These are phyloP conservation scores for Podospora bellae-mahoneyi DNA, from an alignment of 495 filamentous ascomycete genomes.

Conservation along the genomic window DNA sequence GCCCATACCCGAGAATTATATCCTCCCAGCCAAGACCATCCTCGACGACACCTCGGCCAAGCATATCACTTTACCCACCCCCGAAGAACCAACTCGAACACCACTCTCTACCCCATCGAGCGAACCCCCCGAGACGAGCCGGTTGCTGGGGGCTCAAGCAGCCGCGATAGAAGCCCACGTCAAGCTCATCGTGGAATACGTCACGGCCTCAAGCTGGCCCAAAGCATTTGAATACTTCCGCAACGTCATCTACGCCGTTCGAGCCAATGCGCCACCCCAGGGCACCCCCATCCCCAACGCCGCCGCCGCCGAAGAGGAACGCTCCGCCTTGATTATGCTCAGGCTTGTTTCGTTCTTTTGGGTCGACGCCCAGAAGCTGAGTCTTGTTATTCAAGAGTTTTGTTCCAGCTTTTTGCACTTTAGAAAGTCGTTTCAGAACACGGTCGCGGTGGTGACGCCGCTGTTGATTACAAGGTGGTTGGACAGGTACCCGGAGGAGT, in stretches of 20 bases:
- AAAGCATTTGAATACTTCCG: constrained; percentile 54
- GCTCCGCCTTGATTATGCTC: constrained; percentile 46
- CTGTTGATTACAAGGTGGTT: constrained; percentile 60
- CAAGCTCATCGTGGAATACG: constrained; percentile 54
- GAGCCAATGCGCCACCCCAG: constrained; percentile 43
- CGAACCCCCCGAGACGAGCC: constrained; percentile 40
- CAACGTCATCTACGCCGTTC: constrained; percentile 46
- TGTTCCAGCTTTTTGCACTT: constrained; percentile 61
- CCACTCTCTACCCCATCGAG: constrained; percentile 38
- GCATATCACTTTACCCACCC: constrained; percentile 29
- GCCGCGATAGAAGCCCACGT: constrained; percentile 47
- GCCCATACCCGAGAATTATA: constrained; percentile 48
- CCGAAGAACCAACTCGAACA: constrained; percentile 37
- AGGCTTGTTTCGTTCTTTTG: constrained; percentile 56
- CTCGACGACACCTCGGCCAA: constrained; percentile 41
- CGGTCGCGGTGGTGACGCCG: constrained; percentile 56
- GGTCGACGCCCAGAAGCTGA: constrained; percentile 58
- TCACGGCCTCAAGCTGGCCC: constrained; percentile 59
- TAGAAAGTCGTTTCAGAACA: constrained; percentile 58
- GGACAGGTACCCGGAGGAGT: constrained; percentile 59
- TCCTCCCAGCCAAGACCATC: constrained; percentile 44
- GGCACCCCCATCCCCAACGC: constrained; percentile 35
- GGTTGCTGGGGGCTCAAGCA: constrained; percentile 29
- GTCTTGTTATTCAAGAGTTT: constrained; percentile 57
- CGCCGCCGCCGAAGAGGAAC: constrained; percentile 50